Base-by-base conservation (phyloP, 2,329 filamentous ascomycete species). In the Aphanocladium album region DNA sequence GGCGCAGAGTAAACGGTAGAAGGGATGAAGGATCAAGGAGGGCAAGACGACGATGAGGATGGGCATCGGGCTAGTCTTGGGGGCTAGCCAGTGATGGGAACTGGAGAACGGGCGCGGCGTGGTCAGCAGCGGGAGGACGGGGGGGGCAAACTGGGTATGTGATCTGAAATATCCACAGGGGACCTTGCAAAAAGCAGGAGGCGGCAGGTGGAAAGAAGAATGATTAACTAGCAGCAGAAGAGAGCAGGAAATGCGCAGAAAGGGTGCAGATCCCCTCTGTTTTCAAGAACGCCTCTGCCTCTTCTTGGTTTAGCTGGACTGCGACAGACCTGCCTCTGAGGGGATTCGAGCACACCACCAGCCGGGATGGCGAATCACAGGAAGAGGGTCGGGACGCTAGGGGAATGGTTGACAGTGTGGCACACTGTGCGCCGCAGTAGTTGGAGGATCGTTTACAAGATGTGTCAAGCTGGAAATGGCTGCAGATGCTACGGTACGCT, bases 51-150 rank as follows among this genome's bases (percentile, higher is more conserved):
- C 14, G 27, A 49, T 27, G 30, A 49, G 43, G 17, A 21, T 23
- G 43, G 16, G 41, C 53, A 57, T 57, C 43, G 43, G 30, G 30
- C 37, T n/a, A 9, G 43, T 30, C 30, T 39, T 49, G 27, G 54
- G 54, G 27, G 41, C 43, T 33, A 57, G 33, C 23, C 30, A 47
- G 27, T n/a, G 54, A 57, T 57, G 54, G 41, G 39, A 55, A 33
- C 12, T 3, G 30, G 51, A 27, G 51, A 35, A 37, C 19, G 30
- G 17, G 19, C 21, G 49, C 19, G 49, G 52, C 52, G 41, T 55
- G 52, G 52, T 55, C 52, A 55, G 52, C 52, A 35, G 33, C 33
- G 33, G 52, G 52, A 37, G 45, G 51, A 54, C 25, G 51, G 37
- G 25, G 51, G 35, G n/a, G 33, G 12, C 6, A 35, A 41, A 23